These are phyloP conservation scores for Styphnolobium japonicum DNA, from an alignment of 306 rosid genomes.

Conservation along the genomic window DNA sequence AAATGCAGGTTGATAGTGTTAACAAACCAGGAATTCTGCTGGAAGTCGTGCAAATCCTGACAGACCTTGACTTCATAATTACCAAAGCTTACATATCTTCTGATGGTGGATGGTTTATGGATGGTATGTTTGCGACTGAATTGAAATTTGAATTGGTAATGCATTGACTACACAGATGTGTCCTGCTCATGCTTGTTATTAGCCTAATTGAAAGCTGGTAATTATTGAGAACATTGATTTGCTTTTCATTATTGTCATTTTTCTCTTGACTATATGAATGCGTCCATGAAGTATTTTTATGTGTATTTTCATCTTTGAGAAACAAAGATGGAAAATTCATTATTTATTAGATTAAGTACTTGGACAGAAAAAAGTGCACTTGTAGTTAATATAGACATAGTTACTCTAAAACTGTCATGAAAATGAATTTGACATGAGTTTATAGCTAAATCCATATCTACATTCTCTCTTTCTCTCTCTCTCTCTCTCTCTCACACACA, in stretches of 20 bases:
- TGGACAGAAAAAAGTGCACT: neutral
- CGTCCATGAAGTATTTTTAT: neutral
- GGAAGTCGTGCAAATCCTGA: slow-evolving; percentile 71
- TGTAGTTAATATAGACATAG: neutral
- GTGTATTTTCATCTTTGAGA: neutral
- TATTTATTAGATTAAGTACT: neutral
- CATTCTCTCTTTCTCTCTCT: neutral
- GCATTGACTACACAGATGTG: neutral
- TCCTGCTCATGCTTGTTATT: neutral
- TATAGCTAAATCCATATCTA: neutral
- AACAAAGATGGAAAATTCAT: neutral
- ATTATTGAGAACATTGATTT: neutral
- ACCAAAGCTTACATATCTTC: slow-evolving; percentile 80
- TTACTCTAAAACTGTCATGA: neutral
- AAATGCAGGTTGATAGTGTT: slow-evolving; percentile 60
- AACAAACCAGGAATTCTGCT: slow-evolving; percentile 87
- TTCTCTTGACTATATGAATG: neutral
- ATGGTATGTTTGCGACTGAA: slow-evolving; percentile 46
- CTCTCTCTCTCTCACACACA: no score
- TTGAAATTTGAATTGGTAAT: slow-evolving; percentile 4
- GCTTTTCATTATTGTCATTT: neutral
- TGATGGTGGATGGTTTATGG: slow-evolving; percentile 93
- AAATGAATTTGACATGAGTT: neutral
- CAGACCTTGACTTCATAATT: slow-evolving; percentile 76
- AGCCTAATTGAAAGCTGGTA: neutral